These are phyloP conservation scores for Vitis rupestris DNA, from an alignment of 164 flowering plant genomes.

Conservation along the genomic window DNA sequence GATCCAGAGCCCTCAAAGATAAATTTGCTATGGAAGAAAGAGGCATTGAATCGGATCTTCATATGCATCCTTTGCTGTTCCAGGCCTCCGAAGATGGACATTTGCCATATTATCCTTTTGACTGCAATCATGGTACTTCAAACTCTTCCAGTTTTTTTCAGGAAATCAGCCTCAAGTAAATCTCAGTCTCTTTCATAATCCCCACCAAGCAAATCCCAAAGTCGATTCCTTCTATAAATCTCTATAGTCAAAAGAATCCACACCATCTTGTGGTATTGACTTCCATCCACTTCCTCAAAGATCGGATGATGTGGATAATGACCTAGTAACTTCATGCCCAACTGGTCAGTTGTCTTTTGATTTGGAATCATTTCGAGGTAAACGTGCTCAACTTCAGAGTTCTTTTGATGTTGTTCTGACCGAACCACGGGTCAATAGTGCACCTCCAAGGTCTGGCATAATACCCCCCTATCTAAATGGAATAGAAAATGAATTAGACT, in stretches of 20 bases:
- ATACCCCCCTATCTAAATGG: conserved; percentile 26
- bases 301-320: conserved; percentile 34
- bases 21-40: conserved; percentile 34
- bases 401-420: conserved; percentile 19
- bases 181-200: conserved; percentile 44
- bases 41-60: conserved; percentile 51
- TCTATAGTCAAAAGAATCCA: conserved; percentile 29
- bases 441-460: conserved; percentile 7
- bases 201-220: conserved; percentile 30
- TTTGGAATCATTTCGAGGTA: conserved; percentile 25
- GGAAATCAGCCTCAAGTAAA: conserved; percentile 54
- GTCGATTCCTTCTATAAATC: conserved; percentile 25
- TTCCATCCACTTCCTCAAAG: conserved; percentile 90
- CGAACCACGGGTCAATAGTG: conserved; percentile 12
- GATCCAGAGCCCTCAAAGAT: conserved; percentile 22
- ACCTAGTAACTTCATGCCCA: conserved; percentile 14
- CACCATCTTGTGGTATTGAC: conserved; percentile 44
- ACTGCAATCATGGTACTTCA: conserved; percentile 31
- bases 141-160: conserved; percentile 59
- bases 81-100: conserved; percentile 54
- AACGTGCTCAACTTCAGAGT: conserved; percentile 18
- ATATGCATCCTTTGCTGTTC: conserved; percentile 92
- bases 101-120: conserved; percentile 45
- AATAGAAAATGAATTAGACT: conserved; percentile 55
- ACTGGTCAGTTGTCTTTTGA: conserved; percentile 9